A percentile compares a stretch with the other conserved stretches of the same genome.
These are phyloP conservation scores for Scheffersomyces quercinus DNA, from an alignment of 1,139 yeast genomes.

Conservation along the genomic window DNA sequence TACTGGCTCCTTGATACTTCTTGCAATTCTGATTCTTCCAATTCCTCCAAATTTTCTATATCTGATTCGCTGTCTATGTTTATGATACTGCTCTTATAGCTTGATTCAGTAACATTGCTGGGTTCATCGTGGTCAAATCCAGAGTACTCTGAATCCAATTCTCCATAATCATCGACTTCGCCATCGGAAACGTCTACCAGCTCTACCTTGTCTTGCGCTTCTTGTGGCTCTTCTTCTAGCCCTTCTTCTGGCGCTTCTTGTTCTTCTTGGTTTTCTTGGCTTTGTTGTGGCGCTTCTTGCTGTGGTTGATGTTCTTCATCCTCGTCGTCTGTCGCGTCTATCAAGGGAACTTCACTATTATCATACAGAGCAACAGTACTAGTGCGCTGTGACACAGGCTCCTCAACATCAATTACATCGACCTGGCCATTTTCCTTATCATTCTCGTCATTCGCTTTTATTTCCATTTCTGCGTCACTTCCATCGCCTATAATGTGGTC, in stretches of 20 bases:
- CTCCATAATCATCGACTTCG: not conserved
- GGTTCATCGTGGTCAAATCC: conserved; percentile 9
- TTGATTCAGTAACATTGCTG: not conserved
- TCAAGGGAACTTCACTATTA: not conserved
- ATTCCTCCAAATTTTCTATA: conserved; percentile 14
- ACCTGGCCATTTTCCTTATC: no score
- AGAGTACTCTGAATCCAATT: conserved; percentile 22
- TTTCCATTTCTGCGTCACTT: no score
- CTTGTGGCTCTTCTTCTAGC: not conserved
- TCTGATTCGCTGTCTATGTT: conserved; percentile 16
- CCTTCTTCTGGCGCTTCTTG: not conserved
- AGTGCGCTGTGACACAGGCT: no score
- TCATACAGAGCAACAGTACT: conserved; percentile 1
- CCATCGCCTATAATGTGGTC: no score
- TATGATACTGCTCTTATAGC: not conserved
- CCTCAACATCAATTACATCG: no score
- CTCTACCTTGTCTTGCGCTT: not conserved
- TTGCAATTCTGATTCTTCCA: conserved; percentile 2
- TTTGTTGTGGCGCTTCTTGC: not conserved
- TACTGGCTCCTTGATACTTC: not conserved
- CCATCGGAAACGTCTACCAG: not conserved
- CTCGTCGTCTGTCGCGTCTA: conserved; percentile 2
- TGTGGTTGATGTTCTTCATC: conserved; percentile 1
- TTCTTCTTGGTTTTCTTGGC: not conserved
- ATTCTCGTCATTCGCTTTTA: no score